These are phyloP conservation scores for Pseudopyrenochaeta lycopersici DNA, from an alignment of 2,329 filamentous ascomycete genomes.

Conservation along the genomic window DNA sequence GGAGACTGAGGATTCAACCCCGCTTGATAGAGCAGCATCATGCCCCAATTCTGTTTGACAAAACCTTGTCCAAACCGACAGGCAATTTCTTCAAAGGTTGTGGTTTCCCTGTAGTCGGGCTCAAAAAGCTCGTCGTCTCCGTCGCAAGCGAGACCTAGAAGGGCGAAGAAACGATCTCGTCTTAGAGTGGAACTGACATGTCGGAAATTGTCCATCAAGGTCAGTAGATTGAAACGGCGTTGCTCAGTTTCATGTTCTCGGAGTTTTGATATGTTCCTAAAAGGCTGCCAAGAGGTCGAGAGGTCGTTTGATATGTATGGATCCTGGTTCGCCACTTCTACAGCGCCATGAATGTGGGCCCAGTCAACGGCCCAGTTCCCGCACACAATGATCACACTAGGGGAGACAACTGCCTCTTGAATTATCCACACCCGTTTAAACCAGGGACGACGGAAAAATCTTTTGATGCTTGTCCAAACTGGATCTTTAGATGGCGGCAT, in stretches of 20 bases:
- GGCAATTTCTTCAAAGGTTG: background rate
- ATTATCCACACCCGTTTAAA: slow-evolving; percentile 13
- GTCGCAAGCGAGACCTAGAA: slow-evolving; percentile 7
- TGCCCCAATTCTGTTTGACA: background rate
- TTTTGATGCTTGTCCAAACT: slow-evolving; percentile 4
- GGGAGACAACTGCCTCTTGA: slow-evolving; percentile 8
- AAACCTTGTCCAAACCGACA: slow-evolving; percentile 1
- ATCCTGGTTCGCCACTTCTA: background rate
- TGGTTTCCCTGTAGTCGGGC: background rate
- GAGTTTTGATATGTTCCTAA: background rate
- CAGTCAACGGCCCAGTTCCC: slow-evolving; percentile 13
- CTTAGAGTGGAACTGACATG: slow-evolving; percentile 3
- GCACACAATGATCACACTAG: slow-evolving; percentile 4
- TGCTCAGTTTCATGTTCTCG: background rate
- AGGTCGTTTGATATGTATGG: background rate
- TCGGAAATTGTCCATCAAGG: slow-evolving; percentile 1
- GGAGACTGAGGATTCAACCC: background rate
- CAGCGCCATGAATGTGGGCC: slow-evolving; percentile 7
- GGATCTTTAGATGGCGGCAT: background rate
- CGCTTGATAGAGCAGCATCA: slow-evolving; percentile 8
- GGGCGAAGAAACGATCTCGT: slow-evolving; percentile 8
- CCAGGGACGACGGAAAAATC: slow-evolving; percentile 5
- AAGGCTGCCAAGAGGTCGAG: background rate
- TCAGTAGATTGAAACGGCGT: background rate
- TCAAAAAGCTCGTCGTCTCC: slow-evolving; percentile 1